A percentile compares a stretch with the other conserved stretches of the same genome.
These are phyloP conservation scores for Clavispora fructus DNA, from an alignment of 805 yeast species.

Conservation along the genomic window DNA sequence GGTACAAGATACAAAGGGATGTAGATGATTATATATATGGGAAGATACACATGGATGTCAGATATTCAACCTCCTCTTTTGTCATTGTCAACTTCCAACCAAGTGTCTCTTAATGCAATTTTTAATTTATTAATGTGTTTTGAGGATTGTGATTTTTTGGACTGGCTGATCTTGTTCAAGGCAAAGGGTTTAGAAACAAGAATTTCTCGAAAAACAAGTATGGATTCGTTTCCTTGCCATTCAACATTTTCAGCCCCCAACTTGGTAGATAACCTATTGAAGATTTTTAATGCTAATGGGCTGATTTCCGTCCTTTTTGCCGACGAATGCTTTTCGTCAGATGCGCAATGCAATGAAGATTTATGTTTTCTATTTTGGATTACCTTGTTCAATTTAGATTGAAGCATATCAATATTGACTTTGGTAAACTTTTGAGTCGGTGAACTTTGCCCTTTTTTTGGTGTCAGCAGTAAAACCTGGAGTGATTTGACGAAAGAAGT, in stretches of 20 bases:
- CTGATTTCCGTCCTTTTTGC: constrained; percentile 4
- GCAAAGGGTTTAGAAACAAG: constrained; percentile 36
- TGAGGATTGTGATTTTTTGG: constrained; percentile 17
- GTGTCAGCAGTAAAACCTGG: constrained; percentile 28
- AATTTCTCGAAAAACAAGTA: constrained; percentile 34
- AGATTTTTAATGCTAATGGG: constrained; percentile 23
- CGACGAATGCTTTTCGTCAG: neutral
- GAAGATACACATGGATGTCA: neutral
- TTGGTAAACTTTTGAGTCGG: constrained; percentile 6
- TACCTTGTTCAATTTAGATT: constrained; percentile 4
- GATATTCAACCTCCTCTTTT: constrained; percentile 21
- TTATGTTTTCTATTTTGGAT: neutral
- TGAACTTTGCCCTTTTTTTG: constrained; percentile 27
- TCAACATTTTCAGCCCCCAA: constrained; percentile 30
- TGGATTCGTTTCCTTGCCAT: constrained; percentile 37
- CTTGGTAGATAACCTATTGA: constrained; percentile 40
- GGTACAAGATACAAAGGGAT: too few relatives aligned
- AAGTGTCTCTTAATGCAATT: constrained; percentile 21
- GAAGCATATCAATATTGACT: constrained; percentile 7
- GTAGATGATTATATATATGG: neutral
- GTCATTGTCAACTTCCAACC: constrained; percentile 24
- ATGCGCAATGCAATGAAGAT: neutral
- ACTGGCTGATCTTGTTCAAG: constrained; percentile 23
- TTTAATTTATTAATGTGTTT: constrained; percentile 18
- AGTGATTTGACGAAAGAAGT: constrained; percentile 53